Percentiles rank a stretch among this genome's conserved stretches.
phyloP scores from a whole-genome alignment of 2,329 filamentous ascomycete genomes.

The Colletotrichum sp. region DNA sequence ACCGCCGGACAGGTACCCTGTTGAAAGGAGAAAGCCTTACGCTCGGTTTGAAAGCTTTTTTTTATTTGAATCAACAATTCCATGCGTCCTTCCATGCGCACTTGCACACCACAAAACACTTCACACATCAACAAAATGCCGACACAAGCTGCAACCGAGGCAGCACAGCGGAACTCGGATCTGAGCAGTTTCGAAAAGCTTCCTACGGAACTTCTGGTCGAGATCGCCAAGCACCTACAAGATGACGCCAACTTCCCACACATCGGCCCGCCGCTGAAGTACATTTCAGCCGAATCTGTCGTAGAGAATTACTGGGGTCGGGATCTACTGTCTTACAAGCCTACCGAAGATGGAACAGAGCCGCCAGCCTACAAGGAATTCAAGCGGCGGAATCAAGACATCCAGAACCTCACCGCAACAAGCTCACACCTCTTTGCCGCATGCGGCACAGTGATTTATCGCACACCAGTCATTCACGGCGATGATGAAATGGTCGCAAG shows the following conservation, averaged over 20 bases:
- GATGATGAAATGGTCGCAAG: background rate
- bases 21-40: background rate
- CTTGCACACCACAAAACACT: background rate
- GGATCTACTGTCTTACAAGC: background rate
- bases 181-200: background rate
- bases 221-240: background rate
- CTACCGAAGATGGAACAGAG: background rate
- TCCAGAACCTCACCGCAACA: background rate
- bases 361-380: background rate
- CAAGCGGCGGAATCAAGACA: background rate
- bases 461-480: background rate
- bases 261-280: background rate
- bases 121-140: background rate
- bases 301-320: background rate
- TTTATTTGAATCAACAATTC: background rate
- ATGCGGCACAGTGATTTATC: background rate
- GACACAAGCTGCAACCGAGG: background rate
- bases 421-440: background rate
- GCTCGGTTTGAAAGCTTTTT: fast-evolving
- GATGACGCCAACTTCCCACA: background rate
- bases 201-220: background rate
- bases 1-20: background rate
- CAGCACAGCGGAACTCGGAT: background rate
- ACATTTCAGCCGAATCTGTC: background rate
- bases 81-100: background rate